These are phyloP conservation scores for Phytophthora sp. DNA, from an alignment of 352 stramenopile genomes.

Conservation along the genomic window DNA sequence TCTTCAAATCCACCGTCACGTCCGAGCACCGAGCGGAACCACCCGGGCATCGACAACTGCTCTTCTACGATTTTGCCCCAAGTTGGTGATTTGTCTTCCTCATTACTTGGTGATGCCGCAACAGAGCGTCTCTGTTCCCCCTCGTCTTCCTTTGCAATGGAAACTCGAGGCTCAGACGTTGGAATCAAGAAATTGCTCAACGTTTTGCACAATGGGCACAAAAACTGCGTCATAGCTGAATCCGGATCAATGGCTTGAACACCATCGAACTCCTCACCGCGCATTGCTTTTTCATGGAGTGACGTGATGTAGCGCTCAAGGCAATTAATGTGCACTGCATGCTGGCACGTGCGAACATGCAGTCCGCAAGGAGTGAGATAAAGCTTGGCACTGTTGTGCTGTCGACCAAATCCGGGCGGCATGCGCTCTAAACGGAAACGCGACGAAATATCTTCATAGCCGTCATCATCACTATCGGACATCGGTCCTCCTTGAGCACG, in stretches of 20 bases:
- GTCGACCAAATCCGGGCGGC: slow-evolving; percentile 51
- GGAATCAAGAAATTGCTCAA: slow-evolving; percentile 93
- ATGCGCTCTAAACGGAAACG: slow-evolving; percentile 50
- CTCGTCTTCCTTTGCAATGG: slow-evolving; percentile 29
- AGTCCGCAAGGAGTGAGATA: slow-evolving; percentile 82
- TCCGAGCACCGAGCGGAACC: slow-evolving; percentile 75
- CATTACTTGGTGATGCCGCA: slow-evolving; percentile 4
- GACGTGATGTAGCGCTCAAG: slow-evolving; percentile 88
- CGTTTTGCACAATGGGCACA: slow-evolving; percentile 93
- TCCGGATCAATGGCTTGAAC: slow-evolving; percentile 89
- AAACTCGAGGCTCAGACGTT: slow-evolving; percentile 56
- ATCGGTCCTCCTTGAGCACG: slow-evolving; percentile 31
- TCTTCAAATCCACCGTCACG: slow-evolving; percentile 62
- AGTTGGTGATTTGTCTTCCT: slow-evolving; percentile 24
- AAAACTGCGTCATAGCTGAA: slow-evolving; percentile 90
- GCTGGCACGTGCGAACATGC: slow-evolving; percentile 87
- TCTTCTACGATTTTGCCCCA: slow-evolving; percentile 73
- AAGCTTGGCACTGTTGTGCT: slow-evolving; percentile 65
- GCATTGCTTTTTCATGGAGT: slow-evolving; percentile 87
- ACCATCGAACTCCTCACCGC: slow-evolving; percentile 88
- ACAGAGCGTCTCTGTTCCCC: slow-evolving; percentile 25
- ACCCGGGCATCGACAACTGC: slow-evolving; percentile 66
- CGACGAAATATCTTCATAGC: slow-evolving; percentile 50
- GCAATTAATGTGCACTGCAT: slow-evolving; percentile 88
- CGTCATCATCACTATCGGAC: slow-evolving; percentile 62